Percentiles rank a stretch among this genome's conserved stretches.
These are phyloP conservation scores for Mycena vulgaris DNA, from an alignment of 768 basidiomycete genomes.

Conservation along the genomic window DNA sequence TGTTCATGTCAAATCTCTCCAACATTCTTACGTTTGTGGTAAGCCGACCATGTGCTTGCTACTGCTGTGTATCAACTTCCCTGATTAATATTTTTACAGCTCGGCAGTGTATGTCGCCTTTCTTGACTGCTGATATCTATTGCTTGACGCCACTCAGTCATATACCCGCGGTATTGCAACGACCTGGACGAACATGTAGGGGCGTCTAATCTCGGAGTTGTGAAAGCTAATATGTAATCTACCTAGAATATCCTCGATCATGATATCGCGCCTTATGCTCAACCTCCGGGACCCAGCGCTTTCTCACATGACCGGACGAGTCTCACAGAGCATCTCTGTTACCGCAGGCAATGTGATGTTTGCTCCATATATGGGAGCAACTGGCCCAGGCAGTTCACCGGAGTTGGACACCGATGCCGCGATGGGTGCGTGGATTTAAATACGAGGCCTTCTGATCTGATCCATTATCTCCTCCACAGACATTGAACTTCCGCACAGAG, in stretches of 20 bases:
- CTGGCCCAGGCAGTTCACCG: background rate
- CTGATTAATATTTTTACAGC: slow-evolving; percentile 8
- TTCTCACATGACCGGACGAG: background rate
- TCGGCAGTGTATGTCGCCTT: slow-evolving; percentile 23
- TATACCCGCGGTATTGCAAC: slow-evolving; percentile 28
- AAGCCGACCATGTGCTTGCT: background rate
- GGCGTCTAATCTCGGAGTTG: too few species aligned
- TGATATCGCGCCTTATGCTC: slow-evolving; percentile 31
- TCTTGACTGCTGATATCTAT: too few species aligned
- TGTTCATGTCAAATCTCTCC: slow-evolving; percentile 23
- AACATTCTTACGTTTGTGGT: slow-evolving; percentile 37
- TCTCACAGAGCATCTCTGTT: background rate
- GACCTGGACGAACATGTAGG: slow-evolving; percentile 34
- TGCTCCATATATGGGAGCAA: background rate
- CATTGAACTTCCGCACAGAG: background rate
- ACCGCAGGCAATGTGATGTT: background rate
- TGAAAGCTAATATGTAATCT: background rate
- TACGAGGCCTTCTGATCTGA: background rate
- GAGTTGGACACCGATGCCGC: background rate
- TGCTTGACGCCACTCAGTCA: background rate
- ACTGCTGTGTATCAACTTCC: background rate
- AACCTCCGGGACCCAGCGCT: slow-evolving; percentile 31
- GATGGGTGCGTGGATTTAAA: background rate
- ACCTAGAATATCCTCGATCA: slow-evolving; percentile 17
- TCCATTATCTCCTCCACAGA: background rate